A percentile compares a stretch with the other conserved stretches of the same genome.
These are phyloP conservation scores for Dothideomycetes sp. DNA, from an alignment of 2,329 filamentous ascomycete species.

Conservation along the genomic window DNA sequence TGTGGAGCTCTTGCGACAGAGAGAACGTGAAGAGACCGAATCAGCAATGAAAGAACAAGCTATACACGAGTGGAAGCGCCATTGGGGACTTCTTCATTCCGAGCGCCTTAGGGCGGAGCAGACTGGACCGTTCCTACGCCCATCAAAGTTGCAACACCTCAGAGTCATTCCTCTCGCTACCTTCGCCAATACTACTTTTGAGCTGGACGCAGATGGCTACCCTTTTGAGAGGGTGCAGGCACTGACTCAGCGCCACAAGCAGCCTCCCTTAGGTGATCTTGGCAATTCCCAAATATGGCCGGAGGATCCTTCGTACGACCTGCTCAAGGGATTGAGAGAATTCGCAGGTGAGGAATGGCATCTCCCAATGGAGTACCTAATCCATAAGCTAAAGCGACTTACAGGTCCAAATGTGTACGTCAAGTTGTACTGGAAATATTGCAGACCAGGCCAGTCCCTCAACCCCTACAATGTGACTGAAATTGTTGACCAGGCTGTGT, in stretches of 20 bases:
- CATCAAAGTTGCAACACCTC: too few species aligned
- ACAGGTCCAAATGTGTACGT: constrained; percentile 14
- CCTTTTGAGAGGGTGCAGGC: not conserved
- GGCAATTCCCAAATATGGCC: too few species aligned
- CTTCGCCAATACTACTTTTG: too few species aligned
- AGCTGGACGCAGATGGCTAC: not conserved
- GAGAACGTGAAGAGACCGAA: not conserved
- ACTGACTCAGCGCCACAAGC: too few species aligned
- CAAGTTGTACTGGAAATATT: constrained; percentile 16
- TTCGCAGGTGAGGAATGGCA: constrained; percentile 17
- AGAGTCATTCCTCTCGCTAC: too few species aligned
- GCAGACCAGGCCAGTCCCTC: constrained; percentile 11
- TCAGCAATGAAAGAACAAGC: not conserved
- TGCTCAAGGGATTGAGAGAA: constrained; percentile 11
- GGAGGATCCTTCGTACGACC: too few species aligned
- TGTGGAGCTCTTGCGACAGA: not conserved
- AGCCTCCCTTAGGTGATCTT: too few species aligned
- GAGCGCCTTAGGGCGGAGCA: too few species aligned
- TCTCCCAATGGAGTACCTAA: too few species aligned
- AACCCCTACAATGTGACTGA: constrained; percentile 20
- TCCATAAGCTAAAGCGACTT: not conserved
- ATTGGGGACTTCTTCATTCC: not conserved
- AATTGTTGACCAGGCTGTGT: constrained; percentile 19
- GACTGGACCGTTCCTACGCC: too few species aligned
- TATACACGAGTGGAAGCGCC: not conserved